A percentile compares a stretch with the other conserved stretches of the same genome.
These are phyloP conservation scores for Sphagnum fallax DNA, from an alignment of 228 moss, liverwort and hornwort genomes.

Conservation along the genomic window DNA sequence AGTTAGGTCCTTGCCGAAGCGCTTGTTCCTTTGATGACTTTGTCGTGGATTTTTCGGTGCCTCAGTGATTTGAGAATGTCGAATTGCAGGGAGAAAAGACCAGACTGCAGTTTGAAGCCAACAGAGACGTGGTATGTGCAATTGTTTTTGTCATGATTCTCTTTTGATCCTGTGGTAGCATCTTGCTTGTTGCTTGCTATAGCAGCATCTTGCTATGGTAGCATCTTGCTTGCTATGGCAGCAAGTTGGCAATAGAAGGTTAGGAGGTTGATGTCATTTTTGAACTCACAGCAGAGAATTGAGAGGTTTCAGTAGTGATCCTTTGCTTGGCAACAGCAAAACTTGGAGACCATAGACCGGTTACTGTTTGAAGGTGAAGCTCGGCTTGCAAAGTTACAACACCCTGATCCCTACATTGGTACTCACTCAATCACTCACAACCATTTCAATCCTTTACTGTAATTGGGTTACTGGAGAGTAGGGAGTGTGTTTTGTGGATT, in stretches of 20 bases:
- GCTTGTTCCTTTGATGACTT: too few species aligned
- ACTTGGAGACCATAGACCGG: conserved; percentile 65
- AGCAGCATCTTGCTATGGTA: too few species aligned
- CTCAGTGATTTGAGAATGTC: too few species aligned
- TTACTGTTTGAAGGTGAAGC: conserved; percentile 58
- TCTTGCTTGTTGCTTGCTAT: too few species aligned
- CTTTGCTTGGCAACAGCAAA: conserved; percentile 32
- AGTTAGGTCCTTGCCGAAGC: too few species aligned
- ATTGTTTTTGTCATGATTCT: not conserved
- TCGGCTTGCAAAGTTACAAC: conserved; percentile 50
- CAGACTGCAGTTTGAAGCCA: conserved; percentile 62
- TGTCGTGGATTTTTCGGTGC: too few species aligned
- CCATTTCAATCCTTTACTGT: not conserved
- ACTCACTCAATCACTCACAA: not conserved
- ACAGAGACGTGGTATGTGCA: conserved; percentile 68
- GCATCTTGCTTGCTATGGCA: too few species aligned
- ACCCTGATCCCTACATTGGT: conserved; percentile 83
- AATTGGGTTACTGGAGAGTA: not conserved
- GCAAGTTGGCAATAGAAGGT: too few species aligned
- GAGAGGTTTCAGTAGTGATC: not conserved
- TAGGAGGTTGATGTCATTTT: too few species aligned
- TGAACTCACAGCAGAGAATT: too few species aligned
- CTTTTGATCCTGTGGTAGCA: not conserved
- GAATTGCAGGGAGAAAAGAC: conserved; percentile 63
- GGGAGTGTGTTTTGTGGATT: too few species aligned